Evolutionary conservation across 2,329 filamentous ascomycete genomes (phyloP), one percentile per base, ranked within the genome.

Genomic region (Claviceps spartinae): DNA sequence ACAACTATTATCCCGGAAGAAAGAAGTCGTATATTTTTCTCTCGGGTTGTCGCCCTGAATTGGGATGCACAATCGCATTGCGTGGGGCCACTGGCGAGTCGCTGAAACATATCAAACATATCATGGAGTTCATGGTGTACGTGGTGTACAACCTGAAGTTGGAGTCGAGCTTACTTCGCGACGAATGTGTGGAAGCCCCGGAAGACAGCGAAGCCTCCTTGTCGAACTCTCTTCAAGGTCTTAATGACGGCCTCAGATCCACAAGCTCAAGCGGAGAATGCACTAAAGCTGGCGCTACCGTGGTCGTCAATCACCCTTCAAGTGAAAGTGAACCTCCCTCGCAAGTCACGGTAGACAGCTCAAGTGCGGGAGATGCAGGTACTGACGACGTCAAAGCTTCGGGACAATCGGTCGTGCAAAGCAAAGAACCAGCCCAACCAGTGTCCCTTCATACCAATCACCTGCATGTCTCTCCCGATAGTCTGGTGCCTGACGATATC

Each of bases 41-140:
- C 2, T 95, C 90, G 1, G 91, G 91, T 2, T 96, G 89, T 60
- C 82, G 85, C 8, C 88, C 87, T 56, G 86, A 94, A 54, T 78
- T 98, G 2, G 94, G 93, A 0, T 97, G 93, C 63, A 98, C 93
- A 0, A 95, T 98, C 59, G 88, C 89, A 13, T 73, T 98, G 22
- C 83, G 93, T 46, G 93, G 93, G 1, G 87, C 85, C 3, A 82
- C 85, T 54, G 83, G 82, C 34, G 72, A 79, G 47, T 74, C 82
- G 0, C 75, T 98, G 18, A 74, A 81, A 1, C 86, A 83, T 59
- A 82, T 98, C 66, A 98, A 98, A 69, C 80, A 82, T 50, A 93
- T 98, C 58, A 93, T 91, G 11, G 93, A 98, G 64, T 97, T 98
- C 63, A 96, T 98, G 91, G 86, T 94, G 40, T 98, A 97, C 60